A percentile compares a stretch with the other conserved stretches of the same genome.
phyloP scores from a whole-genome alignment of 768 basidiomycete genomes.

The Pulveroboletus sp. region DNA sequence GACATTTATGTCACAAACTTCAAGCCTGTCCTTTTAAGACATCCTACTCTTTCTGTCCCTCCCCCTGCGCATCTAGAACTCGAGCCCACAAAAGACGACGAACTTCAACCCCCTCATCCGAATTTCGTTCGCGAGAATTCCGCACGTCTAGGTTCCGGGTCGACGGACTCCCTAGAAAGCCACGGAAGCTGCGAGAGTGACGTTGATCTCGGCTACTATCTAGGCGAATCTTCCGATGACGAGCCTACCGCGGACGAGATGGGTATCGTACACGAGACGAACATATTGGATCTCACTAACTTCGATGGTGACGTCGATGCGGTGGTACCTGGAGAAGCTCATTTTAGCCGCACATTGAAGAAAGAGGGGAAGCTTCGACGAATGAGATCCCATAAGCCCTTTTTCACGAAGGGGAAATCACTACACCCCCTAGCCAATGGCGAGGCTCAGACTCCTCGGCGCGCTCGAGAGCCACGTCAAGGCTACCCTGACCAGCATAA shows the following conservation, averaged over 20 bases:
- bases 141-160: constrained; percentile 8
- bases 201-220: constrained; percentile 42
- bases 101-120: constrained; percentile 36
- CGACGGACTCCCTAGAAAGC: constrained; percentile 29
- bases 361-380: constrained; percentile 61
- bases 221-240: constrained; percentile 30
- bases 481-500: not conserved
- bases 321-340: constrained; percentile 50
- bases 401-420: constrained; percentile 5
- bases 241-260: constrained; percentile 31
- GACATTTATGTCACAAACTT: constrained; percentile 73
- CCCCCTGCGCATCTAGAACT: constrained; percentile 14
- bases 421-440: not conserved
- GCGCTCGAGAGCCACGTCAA: not conserved
- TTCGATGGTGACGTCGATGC: constrained; percentile 74
- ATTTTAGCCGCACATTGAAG: constrained; percentile 47
- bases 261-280: constrained; percentile 39
- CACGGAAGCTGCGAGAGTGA: constrained; percentile 30
- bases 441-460: not conserved
- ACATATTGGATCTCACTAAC: constrained; percentile 64
- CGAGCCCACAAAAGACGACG: constrained; percentile 12
- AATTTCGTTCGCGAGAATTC: constrained; percentile 16
- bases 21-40: constrained; percentile 25
- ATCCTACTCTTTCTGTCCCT: constrained; percentile 4
- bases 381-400: constrained; percentile 35